Conservation (phyloP, 805 yeast species). For the Yarrowia bubula region DNA sequence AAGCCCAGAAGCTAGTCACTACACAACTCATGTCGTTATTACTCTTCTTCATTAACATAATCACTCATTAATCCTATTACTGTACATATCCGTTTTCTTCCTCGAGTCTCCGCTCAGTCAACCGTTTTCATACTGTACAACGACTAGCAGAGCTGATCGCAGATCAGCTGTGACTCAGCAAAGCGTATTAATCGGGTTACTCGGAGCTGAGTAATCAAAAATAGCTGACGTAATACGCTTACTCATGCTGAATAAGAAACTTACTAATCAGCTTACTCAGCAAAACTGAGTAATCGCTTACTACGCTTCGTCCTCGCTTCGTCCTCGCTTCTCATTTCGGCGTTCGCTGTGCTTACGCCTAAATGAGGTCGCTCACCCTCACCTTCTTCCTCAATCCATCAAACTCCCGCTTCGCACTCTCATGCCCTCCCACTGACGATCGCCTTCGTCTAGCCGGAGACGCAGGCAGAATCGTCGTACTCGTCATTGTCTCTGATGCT, state of each 20-base stretch:
- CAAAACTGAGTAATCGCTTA: not conserved
- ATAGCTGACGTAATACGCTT: too few relatives aligned
- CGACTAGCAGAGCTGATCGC: not conserved
- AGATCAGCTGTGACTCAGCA: too few relatives aligned
- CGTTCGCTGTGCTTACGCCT: too few relatives aligned
- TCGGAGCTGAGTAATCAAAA: too few relatives aligned
- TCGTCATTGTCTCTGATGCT: not conserved
- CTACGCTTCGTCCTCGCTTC: too few relatives aligned
- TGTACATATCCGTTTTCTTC: constrained; percentile 17
- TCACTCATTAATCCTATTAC: constrained; percentile 8
- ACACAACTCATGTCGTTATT: too few relatives aligned
- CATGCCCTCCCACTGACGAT: constrained; percentile 20
- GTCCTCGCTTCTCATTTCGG: too few relatives aligned
- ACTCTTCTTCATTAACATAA: not conserved
- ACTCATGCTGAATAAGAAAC: too few relatives aligned
- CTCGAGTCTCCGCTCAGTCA: not conserved
- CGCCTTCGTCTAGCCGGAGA: constrained; percentile 8
- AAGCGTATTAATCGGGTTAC: too few relatives aligned
- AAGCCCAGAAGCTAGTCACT: too few relatives aligned
- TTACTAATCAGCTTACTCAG: not conserved
- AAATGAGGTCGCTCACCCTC: constrained; percentile 18
- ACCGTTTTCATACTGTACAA: too few relatives aligned
- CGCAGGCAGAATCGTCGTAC: constrained; percentile 21
- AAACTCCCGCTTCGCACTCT: constrained; percentile 22
- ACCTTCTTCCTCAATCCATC: constrained; percentile 20